Conservation (phyloP, 305 asterid species). For the Coffea humblotiana region DNA sequence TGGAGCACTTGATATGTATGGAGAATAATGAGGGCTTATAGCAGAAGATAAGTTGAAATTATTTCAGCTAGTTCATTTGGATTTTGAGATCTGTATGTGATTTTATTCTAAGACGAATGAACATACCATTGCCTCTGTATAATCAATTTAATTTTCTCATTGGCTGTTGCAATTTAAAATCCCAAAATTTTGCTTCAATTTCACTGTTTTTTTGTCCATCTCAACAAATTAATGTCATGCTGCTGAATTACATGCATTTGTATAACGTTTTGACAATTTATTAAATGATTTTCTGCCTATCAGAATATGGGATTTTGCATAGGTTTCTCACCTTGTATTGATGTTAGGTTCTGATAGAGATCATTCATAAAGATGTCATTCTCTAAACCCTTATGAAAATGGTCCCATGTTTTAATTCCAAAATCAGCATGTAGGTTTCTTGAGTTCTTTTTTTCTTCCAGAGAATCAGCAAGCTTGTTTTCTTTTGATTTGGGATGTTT, state of each 20-base stretch:
- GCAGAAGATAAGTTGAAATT: neutral
- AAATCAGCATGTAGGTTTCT: neutral
- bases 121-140: neutral
- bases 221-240: neutral
- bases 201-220: neutral
- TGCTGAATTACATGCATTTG: neutral
- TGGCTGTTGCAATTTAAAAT: neutral
- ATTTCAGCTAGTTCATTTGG: neutral
- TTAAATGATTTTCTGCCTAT: neutral
- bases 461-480: neutral
- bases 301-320: neutral
- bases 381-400: neutral
- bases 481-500: neutral
- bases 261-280: neutral
- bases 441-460: neutral
- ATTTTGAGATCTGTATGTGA: neutral
- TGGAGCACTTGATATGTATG: neutral
- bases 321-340: neutral
- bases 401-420: neutral
- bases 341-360: neutral
- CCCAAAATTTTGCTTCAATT: neutral
- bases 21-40: neutral
- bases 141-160: neutral
- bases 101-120: neutral
- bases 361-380: neutral